Conservation (phyloP, 805 yeast genomes). For the Ogataea pini region DNA sequence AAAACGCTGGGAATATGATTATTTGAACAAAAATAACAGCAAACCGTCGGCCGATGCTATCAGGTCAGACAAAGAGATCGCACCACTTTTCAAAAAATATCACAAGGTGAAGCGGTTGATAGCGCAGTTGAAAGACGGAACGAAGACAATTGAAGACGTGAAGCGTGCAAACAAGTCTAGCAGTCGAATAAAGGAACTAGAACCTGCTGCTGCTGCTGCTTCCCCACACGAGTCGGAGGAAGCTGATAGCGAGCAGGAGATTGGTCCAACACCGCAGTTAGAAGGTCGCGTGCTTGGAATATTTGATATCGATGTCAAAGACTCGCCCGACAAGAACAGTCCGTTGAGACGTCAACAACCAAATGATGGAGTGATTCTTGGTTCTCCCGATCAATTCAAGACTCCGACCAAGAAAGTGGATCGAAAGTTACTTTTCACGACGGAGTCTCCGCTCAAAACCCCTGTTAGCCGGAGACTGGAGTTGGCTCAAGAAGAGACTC, state of each 20-base stretch:
- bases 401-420: constrained; percentile 33
- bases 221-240: constrained; percentile 10
- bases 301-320: constrained; percentile 51
- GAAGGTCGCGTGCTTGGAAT: constrained; percentile 74
- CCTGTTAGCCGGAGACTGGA: constrained; percentile 14
- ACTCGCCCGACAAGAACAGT: constrained; percentile 22
- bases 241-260: constrained; percentile 35
- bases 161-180: constrained; percentile 1
- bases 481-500: constrained; percentile 23
- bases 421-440: constrained; percentile 21
- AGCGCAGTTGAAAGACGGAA: constrained; percentile 18
- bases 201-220: not conserved
- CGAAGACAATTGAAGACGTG: constrained; percentile 16
- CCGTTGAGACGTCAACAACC: constrained; percentile 7
- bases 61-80: constrained; percentile 38
- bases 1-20: constrained; percentile 57
- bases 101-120: constrained; percentile 28
- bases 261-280: constrained; percentile 89
- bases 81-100: constrained; percentile 37
- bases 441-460: constrained; percentile 14
- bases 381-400: constrained; percentile 25
- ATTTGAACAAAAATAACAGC: constrained; percentile 30
- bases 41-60: constrained; percentile 51
- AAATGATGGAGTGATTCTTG: not conserved
- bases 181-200: not conserved